Base-by-base conservation (phyloP, 2,329 filamentous ascomycete genomes). In the Didymella sp. region DNA sequence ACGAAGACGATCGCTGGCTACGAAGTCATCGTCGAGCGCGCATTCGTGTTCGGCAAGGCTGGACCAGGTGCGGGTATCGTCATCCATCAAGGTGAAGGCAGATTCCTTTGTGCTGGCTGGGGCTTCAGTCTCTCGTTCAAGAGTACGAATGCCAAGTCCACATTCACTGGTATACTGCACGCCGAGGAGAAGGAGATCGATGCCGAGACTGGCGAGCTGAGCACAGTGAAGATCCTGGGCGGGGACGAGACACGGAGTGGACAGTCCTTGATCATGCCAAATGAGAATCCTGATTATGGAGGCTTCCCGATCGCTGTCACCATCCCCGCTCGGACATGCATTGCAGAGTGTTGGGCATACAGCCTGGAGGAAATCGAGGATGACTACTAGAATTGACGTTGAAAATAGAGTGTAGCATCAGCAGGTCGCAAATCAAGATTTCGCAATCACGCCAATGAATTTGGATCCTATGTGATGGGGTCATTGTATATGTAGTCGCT, bases 231-330 rank as follows among this genome's bases (percentile, higher is more conserved):
- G 25, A 60, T 67, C 19, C 57, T 82, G 22, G 78, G 79, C 51
- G 79, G 79, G 0, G 79, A 82, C 43, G 80, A 82, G 72, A 81
- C 79, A 5, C 64, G 77, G 22, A 80, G 78, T 60, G 82, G 83
- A 1, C 71, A 73, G 43, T 80, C 78, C 44, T 65, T 78, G 17
- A 82, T 85, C 60, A 86, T 86, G 84, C 84, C 82, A 0, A 83
- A 80, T 55, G 80, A 84, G 30, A 76, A 84, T 30, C 82, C 82
- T 0, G 82, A 85, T 58, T 85, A 85, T 64, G 83, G 83, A 1
- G 81, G 80, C 0, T 85, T 85, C 55, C 82, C 82, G 0, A 85
- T 85, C 28, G 78, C 78, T 24, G 78, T 85, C 1, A 85, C 82
- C 0, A 80, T 85, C 28, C 83, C 82, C 1, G 81, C 82, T 0